These are phyloP conservation scores for Talaromyces islandicus DNA, from an alignment of 2,329 filamentous ascomycete genomes.

Conservation along the genomic window DNA sequence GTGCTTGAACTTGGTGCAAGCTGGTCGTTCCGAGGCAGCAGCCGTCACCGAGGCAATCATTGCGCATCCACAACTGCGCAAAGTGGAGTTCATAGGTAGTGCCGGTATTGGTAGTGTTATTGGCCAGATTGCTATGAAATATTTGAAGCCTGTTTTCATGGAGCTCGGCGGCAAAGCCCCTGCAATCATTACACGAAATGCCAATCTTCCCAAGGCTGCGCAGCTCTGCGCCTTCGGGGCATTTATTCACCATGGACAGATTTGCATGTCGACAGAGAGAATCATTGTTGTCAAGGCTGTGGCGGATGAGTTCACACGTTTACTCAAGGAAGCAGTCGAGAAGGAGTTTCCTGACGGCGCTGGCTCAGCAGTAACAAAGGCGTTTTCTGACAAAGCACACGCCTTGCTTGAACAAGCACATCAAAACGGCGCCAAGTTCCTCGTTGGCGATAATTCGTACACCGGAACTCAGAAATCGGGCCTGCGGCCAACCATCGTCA, in stretches of 20 bases:
- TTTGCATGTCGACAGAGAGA: constrained; percentile 60
- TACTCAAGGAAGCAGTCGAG: neutral
- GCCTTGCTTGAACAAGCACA: neutral
- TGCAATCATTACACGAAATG: constrained; percentile 41
- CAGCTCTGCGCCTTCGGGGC: constrained; percentile 41
- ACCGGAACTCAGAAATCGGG: neutral
- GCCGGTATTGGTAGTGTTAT: constrained; percentile 39
- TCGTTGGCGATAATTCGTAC: constrained; percentile 1
- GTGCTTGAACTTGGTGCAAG: constrained; percentile 34
- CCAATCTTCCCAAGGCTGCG: constrained; percentile 40
- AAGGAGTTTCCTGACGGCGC: neutral
- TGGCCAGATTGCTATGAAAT: constrained; percentile 27
- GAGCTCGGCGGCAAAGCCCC: constrained; percentile 47
- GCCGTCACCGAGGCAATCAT: constrained; percentile 33
- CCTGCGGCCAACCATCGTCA: constrained; percentile 58
- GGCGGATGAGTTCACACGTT: neutral
- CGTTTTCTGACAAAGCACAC: neutral
- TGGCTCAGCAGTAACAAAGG: neutral
- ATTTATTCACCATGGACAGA: constrained; percentile 58
- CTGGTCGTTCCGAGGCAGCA: constrained; percentile 27
- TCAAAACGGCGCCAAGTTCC: neutral
- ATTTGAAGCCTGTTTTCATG: constrained; percentile 43
- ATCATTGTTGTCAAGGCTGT: constrained; percentile 51
- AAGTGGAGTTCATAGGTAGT: constrained; percentile 43
- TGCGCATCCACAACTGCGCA: constrained; percentile 29